A percentile compares a stretch with the other conserved stretches of the same genome.
Conservation (phyloP, 1,284 basidiomycete species). For the Lentinula novae-zelandiae region DNA sequence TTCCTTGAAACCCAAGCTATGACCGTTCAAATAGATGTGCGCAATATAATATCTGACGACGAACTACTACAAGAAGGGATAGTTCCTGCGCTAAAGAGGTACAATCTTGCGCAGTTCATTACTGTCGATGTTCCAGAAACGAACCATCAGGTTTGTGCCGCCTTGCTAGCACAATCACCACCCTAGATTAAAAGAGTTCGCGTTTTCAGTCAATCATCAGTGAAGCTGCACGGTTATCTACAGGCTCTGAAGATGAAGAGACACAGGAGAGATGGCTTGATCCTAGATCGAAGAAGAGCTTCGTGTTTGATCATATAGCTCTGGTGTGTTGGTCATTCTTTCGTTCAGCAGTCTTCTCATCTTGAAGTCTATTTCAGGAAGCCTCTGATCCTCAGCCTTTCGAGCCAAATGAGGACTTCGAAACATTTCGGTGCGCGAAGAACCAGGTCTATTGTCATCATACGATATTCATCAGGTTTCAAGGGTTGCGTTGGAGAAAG, state of each 20-base stretch:
- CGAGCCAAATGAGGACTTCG: conserved; percentile 61
- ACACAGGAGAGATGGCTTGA: conserved; percentile 75
- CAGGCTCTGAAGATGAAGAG: conserved; percentile 24
- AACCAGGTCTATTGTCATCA: neutral
- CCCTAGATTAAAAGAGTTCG: neutral
- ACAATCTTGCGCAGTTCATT: conserved; percentile 84
- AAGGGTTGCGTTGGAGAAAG: conserved; percentile 67
- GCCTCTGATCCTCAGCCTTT: conserved; percentile 67
- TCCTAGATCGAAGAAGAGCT: conserved; percentile 72
- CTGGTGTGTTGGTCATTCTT: conserved; percentile 49
- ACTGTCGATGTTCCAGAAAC: conserved; percentile 77
- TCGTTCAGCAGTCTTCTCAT: conserved; percentile 12
- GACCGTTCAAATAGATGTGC: conserved; percentile 59
- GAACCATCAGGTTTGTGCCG: conserved; percentile 58
- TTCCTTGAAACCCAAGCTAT: neutral
- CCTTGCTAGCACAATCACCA: neutral
- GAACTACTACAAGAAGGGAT: conserved; percentile 74
- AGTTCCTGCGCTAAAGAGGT: conserved; percentile 72
- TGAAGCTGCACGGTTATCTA: conserved; percentile 50
- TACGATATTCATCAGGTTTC: neutral
- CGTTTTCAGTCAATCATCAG: conserved; percentile 69
- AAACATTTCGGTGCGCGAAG: conserved; percentile 68
- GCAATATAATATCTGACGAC: conserved; percentile 85
- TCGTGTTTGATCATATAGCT: conserved; percentile 78
- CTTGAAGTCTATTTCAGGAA: conserved; percentile 45